A percentile compares a stretch with the other conserved stretches of the same genome.
These are phyloP conservation scores for Gracilaria gracilis DNA, from an alignment of 23 red algal genomes.

Conservation along the genomic window DNA sequence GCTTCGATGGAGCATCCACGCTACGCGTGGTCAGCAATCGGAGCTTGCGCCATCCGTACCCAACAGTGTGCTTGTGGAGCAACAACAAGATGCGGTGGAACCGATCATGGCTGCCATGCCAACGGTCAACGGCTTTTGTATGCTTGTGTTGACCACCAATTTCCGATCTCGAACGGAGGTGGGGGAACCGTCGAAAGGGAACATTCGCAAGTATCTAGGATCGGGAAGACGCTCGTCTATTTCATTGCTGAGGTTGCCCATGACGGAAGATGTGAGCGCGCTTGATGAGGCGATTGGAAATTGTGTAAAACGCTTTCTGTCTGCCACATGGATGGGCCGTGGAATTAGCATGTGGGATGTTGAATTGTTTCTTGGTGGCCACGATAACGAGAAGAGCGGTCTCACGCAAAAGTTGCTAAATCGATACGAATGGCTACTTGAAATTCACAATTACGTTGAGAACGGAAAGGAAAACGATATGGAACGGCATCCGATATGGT, in stretches of 20 bases:
- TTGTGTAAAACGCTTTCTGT: conserved; percentile 11
- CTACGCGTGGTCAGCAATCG: too few relatives aligned
- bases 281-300: conserved; percentile 6
- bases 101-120: conserved; percentile 36
- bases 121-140: conserved; percentile 29
- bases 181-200: conserved; percentile 12
- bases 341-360: conserved; percentile 61
- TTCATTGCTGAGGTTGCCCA: conserved; percentile 5
- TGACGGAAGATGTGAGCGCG: conserved; percentile 5
- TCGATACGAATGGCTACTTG: neutral
- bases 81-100: conserved; percentile 16
- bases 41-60: too few relatives aligned
- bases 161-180: conserved; percentile 31
- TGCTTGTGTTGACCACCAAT: conserved; percentile 6
- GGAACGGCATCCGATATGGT: neutral
- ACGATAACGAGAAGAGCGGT: conserved; percentile 6
- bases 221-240: conserved; percentile 14
- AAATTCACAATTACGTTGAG: conserved; percentile 1
- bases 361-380: conserved; percentile 15
- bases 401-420: neutral
- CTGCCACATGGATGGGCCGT: conserved; percentile 12
- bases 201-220: conserved; percentile 27
- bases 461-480: neutral
- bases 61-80: neutral
- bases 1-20: conserved; percentile 21